phyloP scores from a whole-genome alignment of 2,329 filamentous ascomycete genomes.

The Colletotrichum sidae region DNA sequence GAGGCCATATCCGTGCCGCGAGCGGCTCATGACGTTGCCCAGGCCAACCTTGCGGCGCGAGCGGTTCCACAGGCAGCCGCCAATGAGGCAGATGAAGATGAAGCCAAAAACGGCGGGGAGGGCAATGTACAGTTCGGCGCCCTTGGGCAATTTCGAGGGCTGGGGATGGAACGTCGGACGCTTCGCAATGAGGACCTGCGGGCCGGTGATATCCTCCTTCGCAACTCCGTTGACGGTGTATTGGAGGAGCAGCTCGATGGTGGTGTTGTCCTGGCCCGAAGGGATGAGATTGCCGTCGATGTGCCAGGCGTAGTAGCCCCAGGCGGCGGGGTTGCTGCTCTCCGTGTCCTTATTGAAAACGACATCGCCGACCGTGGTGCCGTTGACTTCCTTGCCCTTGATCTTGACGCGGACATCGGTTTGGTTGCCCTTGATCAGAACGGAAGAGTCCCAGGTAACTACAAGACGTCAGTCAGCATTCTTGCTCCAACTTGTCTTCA shows the following conservation, averaged over 20 bases:
- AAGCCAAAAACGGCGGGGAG: constrained; percentile 63
- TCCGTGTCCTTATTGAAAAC: constrained; percentile 34
- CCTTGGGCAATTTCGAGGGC: constrained; percentile 46
- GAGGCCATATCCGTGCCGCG: constrained; percentile 58
- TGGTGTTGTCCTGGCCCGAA: constrained; percentile 43
- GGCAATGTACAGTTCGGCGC: constrained; percentile 62
- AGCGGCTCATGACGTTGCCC: constrained; percentile 63
- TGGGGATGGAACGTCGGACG: constrained; percentile 47
- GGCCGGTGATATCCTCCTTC: constrained; percentile 50
- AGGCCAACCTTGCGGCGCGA: constrained; percentile 61
- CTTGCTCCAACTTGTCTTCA: neutral
- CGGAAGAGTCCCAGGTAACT: constrained; percentile 70
- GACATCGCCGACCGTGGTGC: constrained; percentile 43
- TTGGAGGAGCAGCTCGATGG: constrained; percentile 43
- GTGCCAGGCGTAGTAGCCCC: constrained; percentile 47
- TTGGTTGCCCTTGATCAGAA: constrained; percentile 57
- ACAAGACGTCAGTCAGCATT: constrained; percentile 17
- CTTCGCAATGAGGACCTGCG: constrained; percentile 55
- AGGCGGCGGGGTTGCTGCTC: constrained; percentile 34
- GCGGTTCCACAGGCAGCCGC: constrained; percentile 67
- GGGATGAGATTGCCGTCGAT: constrained; percentile 44
- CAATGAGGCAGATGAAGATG: constrained; percentile 60
- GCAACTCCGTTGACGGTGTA: constrained; percentile 50
- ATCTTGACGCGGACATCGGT: constrained; percentile 46
- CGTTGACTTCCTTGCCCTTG: constrained; percentile 54